Conservation (phyloP, 371 early-diverging fungal genomes). For the Apophysomyces variabilis region DNA sequence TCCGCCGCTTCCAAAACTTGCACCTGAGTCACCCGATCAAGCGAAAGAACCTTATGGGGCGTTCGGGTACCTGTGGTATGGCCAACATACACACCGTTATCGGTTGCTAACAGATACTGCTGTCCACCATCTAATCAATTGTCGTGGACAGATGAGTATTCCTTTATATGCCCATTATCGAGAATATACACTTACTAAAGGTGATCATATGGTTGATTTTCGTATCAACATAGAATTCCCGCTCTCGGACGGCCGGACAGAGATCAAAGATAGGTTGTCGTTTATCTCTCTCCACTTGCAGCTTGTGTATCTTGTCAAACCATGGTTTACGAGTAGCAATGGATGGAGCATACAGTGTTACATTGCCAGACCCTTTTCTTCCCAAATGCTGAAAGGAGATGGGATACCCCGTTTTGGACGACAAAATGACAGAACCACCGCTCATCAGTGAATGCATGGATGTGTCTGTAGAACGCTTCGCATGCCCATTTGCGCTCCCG, state of each 20-base stretch:
- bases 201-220: conserved; percentile 44
- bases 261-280: conserved; percentile 67
- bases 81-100: conserved; percentile 51
- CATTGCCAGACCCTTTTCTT: conserved; percentile 56
- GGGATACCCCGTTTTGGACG: conserved; percentile 54
- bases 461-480: conserved; percentile 12
- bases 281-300: conserved; percentile 61
- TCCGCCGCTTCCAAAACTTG: conserved; percentile 44
- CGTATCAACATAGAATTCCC: conserved; percentile 24
- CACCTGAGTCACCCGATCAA: conserved; percentile 40
- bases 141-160: background rate
- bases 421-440: conserved; percentile 7
- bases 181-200: conserved; percentile 38
- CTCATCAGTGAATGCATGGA: background rate
- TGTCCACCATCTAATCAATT: conserved; percentile 37
- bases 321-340: conserved; percentile 80
- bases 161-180: background rate
- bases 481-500: conserved; percentile 9
- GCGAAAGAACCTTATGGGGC: conserved; percentile 37
- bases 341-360: conserved; percentile 76
- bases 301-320: conserved; percentile 80
- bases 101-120: conserved; percentile 47
- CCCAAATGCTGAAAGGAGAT: conserved; percentile 82
- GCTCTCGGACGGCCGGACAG: conserved; percentile 31
- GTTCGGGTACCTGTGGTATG: conserved; percentile 28